Percentiles rank a stretch among this genome's conserved stretches.
Conservation (phyloP, 1,139 yeast species). For the Lodderomyces elongisporus region DNA sequence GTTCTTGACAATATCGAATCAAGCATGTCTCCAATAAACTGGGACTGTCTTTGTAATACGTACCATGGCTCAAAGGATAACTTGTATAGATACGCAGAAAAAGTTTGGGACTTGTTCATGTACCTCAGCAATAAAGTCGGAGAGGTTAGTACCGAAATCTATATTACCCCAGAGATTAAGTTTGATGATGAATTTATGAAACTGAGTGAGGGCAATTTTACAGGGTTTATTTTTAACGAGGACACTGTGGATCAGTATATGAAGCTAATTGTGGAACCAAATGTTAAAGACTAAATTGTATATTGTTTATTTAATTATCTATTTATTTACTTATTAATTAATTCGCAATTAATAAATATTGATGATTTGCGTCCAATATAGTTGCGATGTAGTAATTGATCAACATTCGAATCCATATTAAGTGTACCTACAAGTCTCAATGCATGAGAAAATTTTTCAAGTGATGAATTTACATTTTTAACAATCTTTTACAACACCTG, state of each 20-base stretch:
- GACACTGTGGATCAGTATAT: slow-evolving; percentile 24
- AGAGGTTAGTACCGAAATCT: slow-evolving; percentile 6
- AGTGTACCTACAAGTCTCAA: too few species aligned
- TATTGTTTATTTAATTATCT: background rate
- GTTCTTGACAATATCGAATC: slow-evolving; percentile 9
- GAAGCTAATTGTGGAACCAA: slow-evolving; percentile 20
- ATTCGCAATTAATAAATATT: too few species aligned
- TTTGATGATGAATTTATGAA: slow-evolving; percentile 22
- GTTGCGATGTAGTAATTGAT: too few species aligned
- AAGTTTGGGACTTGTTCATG: slow-evolving; percentile 25
- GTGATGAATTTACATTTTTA: too few species aligned
- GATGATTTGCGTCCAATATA: too few species aligned
- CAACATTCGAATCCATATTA: too few species aligned
- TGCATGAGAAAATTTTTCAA: too few species aligned
- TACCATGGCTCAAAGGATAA: slow-evolving; percentile 31
- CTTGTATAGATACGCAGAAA: slow-evolving; percentile 21
- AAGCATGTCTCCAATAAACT: slow-evolving; percentile 9
- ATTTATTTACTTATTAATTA: too few species aligned
- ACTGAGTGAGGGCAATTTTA: slow-evolving; percentile 14
- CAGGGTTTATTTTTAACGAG: slow-evolving; percentile 21
- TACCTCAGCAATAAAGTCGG: slow-evolving; percentile 14
- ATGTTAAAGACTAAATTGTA: slow-evolving; percentile 7
- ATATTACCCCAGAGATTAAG: slow-evolving; percentile 16
- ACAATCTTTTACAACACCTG: too few species aligned
- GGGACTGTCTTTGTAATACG: slow-evolving; percentile 18